Conservation (phyloP, 1,139 yeast genomes). For the Candida sp. region DNA sequence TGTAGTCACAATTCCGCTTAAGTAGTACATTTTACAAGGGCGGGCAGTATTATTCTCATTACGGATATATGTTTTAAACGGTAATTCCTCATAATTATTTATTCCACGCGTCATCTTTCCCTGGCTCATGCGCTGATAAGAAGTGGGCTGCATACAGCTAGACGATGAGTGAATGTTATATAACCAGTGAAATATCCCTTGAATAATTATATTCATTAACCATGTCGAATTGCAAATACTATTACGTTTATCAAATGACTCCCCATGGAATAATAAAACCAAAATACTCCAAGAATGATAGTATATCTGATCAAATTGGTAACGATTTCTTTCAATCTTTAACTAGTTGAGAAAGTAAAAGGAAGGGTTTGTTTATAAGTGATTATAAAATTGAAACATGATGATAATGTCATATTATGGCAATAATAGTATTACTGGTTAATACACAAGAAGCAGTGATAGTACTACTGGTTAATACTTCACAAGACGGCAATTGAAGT, state of each 20-base stretch:
- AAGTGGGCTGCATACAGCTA: background rate
- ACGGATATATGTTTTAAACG: background rate
- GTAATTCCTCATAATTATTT: background rate
- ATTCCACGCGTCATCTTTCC: background rate
- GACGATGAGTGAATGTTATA: background rate
- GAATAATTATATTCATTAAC: background rate
- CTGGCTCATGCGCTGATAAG: background rate
- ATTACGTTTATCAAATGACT: background rate
- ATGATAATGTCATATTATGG: no score
- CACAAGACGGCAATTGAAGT: no score
- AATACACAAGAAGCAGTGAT: no score
- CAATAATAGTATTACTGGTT: no score
- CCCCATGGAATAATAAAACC: background rate
- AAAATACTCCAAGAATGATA: background rate
- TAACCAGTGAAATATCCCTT: background rate
- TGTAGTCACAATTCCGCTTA: no score
- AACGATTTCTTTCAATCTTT: background rate
- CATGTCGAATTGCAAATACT: background rate
- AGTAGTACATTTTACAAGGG: no score
- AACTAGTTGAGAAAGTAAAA: background rate
- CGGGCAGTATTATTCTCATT: background rate
- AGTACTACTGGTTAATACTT: no score
- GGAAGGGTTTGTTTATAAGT: no score
- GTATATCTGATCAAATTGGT: background rate
- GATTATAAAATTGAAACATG: no score